Evolutionary conservation across 345 rosid genomes (phyloP).

Genomic region (Conringia planisiliqua): DNA sequence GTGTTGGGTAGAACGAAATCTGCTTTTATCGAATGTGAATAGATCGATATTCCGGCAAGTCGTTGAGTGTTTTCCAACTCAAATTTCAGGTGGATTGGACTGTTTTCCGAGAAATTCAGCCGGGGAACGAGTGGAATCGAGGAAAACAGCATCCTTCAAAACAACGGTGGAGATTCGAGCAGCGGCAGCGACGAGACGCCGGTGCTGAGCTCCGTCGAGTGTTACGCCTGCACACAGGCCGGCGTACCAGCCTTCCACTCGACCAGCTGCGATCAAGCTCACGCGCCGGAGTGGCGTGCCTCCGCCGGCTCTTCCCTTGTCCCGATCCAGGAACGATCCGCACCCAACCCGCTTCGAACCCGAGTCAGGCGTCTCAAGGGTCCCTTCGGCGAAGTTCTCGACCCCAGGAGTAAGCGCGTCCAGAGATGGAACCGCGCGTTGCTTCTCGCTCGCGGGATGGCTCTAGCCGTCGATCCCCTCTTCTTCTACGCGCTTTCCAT

Average conservation of each 20-base stretch:
- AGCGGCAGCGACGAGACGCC: constrained; percentile 36
- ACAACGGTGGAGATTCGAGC: constrained; percentile 12
- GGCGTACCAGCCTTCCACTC: constrained; percentile 94
- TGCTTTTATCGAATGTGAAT: not conserved
- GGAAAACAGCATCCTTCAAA: not conserved
- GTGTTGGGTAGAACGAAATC: not conserved
- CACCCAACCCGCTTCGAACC: not conserved
- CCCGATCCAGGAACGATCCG: constrained; percentile 55
- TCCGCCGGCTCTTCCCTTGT: constrained; percentile 89
- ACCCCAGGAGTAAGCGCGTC: constrained; percentile 71
- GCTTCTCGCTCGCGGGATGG: constrained; percentile 71
- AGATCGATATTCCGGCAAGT: not conserved
- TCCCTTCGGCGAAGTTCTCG: constrained; percentile 45
- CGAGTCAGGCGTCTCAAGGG: constrained; percentile 29
- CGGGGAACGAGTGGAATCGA: constrained; percentile 8
- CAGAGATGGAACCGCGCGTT: constrained; percentile 71
- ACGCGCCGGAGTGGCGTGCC: constrained; percentile 95
- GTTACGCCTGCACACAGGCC: constrained; percentile 91
- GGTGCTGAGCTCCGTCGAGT: constrained; percentile 53
- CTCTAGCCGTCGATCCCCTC: constrained; percentile 76
- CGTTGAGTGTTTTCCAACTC: not conserved
- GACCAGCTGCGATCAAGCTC: constrained; percentile 85
- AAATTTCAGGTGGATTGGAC: constrained; percentile 36
- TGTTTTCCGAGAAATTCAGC: constrained; percentile 27
- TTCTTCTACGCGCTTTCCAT: constrained; percentile 78